Base-by-base conservation (phyloP, 1,139 yeast genomes). In the Geotrichum klebahnii region DNA sequence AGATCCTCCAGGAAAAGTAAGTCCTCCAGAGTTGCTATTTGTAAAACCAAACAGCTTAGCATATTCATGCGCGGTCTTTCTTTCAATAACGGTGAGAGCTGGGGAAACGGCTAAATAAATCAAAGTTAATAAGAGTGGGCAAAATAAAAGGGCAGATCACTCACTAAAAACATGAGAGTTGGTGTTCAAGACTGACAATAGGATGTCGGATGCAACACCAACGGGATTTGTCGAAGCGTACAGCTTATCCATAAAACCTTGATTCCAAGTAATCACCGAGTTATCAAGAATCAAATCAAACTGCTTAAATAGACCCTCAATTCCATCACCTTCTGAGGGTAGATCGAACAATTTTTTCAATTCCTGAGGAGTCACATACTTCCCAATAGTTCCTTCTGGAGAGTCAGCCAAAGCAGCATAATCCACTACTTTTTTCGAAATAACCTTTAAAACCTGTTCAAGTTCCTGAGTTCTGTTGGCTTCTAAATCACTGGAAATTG, bases 21-120 rank as follows among this genome's bases (percentile, higher is more conserved):
- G 71, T 0, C 96, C 96, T 22, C 95, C 96, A 44, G 90, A 78
- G 31, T 73, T 71, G 5, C 69, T 67, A 5, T 74, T 75, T 16
- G 65, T 62, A 59, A 75, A 84, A 0, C 84, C 84, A 67, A 83
- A 86, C 59, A 82, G 58, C 44, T 69, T 65, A 2, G 95, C 95
- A 62, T 87, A 87, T 51, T 80, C 79, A 44, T 73, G 76, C 3
- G 84, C 80, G 35, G 85, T 81, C 53, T 74, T 75, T 64, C 82
- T 82, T 62, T 87, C 96, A 52, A 87, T 78, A 22, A 84, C 75
- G 0, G 92, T 81, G 53, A 87, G 70, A 1, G 85, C 88, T 0
- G 96, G 96, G 3, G 92, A 82, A 0, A 87, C 96, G 0, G 92
- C n/a, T n/a, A n/a, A n/a, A n/a, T n/a, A n/a, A n/a, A n/a, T n/a